These are phyloP conservation scores for Ceratobasidium sp. DNA, from an alignment of 1,284 basidiomycete species.

Conservation along the genomic window DNA sequence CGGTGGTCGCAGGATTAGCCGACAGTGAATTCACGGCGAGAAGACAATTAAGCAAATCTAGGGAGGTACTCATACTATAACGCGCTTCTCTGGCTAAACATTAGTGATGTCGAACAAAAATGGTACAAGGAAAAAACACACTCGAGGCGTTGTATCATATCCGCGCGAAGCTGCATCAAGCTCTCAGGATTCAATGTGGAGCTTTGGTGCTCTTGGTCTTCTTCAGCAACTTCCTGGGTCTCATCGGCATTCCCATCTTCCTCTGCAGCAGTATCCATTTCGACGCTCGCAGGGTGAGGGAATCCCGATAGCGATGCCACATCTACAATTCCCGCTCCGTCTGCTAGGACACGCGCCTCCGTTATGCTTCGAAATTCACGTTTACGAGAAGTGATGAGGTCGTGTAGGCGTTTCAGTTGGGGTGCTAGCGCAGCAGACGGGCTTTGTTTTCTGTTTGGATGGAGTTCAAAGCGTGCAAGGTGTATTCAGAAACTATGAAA, in stretches of 20 bases:
- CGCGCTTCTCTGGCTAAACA: conserved; percentile 11
- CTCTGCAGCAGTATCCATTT: background rate
- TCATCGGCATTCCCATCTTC: conserved; percentile 16
- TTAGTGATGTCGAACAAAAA: background rate
- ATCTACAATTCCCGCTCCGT: conserved; percentile 33
- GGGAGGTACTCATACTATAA: conserved; percentile 25
- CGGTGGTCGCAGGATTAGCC: background rate
- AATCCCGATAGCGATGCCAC: background rate
- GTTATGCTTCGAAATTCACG: conserved; percentile 34
- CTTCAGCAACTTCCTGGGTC: background rate
- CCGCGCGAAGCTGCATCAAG: conserved; percentile 29
- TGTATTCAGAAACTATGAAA: background rate
- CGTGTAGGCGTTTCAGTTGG: conserved; percentile 36
- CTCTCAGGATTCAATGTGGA: conserved; percentile 23
- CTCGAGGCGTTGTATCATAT: conserved; percentile 34
- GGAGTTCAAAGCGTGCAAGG: background rate
- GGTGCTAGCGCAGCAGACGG: conserved; percentile 31
- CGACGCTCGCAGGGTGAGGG: background rate
- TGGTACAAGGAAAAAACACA: background rate
- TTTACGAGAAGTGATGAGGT: conserved; percentile 33
- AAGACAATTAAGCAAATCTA: conserved; percentile 38
- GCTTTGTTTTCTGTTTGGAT: conserved; percentile 26
- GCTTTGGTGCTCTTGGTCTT: background rate
- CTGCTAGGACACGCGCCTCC: conserved; percentile 22
- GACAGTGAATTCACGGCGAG: conserved; percentile 30